phyloP scores from a whole-genome alignment of 2,329 filamentous ascomycete genomes.

The Fusarium annulatum region DNA sequence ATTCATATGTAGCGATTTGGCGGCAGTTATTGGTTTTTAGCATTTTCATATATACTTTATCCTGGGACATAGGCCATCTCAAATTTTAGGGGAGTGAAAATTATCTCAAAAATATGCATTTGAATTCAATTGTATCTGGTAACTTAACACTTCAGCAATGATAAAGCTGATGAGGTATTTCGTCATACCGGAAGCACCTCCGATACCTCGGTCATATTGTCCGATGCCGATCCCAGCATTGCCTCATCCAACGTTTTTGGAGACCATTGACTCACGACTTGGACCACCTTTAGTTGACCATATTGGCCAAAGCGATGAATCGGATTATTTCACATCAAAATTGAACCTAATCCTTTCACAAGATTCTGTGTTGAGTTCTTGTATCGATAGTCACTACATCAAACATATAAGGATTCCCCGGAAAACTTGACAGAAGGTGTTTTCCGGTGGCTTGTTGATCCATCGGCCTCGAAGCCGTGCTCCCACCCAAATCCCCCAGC shows the following conservation, averaged over 20 bases:
- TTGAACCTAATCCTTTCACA: background rate
- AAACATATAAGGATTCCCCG: background rate
- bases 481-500: background rate
- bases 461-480: background rate
- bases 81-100: too few relatives aligned
- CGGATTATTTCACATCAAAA: background rate
- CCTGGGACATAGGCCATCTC: background rate
- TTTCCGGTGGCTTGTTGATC: background rate
- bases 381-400: background rate
- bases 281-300: background rate
- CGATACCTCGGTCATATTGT: slow-evolving; percentile 13
- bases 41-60: background rate
- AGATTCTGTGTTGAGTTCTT: background rate
- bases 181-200: slow-evolving; percentile 4
- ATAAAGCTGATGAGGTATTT: background rate
- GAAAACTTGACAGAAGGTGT: background rate
- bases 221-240: slow-evolving; percentile 8
- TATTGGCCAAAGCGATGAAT: too few relatives aligned
- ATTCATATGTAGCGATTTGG: background rate
- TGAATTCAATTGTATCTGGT: background rate
- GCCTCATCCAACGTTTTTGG: background rate
- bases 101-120: background rate
- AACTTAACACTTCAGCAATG: background rate
- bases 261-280: background rate
- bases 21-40: background rate